A percentile compares a stretch with the other conserved stretches of the same genome.
phyloP scores from a whole-genome alignment of 169 alveolate species.

The Plasmodium fragile region DNA sequence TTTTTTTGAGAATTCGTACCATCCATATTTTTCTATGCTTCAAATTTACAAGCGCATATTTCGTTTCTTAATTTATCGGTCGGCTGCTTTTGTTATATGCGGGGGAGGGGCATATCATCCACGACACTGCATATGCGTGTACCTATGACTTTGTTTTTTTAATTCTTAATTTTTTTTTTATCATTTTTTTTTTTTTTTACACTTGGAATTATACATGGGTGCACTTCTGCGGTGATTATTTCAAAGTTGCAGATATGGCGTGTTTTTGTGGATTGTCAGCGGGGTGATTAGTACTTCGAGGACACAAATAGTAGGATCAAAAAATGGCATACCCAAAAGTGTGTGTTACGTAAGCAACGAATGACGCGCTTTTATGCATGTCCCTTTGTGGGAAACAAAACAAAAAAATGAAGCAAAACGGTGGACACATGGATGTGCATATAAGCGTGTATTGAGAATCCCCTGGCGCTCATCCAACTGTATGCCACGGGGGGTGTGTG shows the following conservation, averaged over 20 bases:
- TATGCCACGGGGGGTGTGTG: background rate
- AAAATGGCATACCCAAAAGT: background rate
- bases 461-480: background rate
- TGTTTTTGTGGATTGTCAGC: background rate
- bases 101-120: background rate
- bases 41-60: background rate
- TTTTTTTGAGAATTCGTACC: background rate
- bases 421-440: background rate
- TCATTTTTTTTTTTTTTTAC: background rate
- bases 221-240: background rate
- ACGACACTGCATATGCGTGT: background rate
- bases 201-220: background rate
- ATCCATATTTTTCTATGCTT: background rate
- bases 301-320: background rate
- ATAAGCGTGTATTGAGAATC: background rate
- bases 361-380: background rate
- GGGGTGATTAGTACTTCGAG: background rate
- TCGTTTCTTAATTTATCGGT: background rate
- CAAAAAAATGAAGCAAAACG: background rate
- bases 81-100: background rate
- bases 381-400: background rate
- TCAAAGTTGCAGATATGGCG: background rate
- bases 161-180: conserved; percentile 1
- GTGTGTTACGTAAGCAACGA: background rate
- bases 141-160: background rate